Conservation (phyloP, 106 monocot genomes). For the Dactylorhiza incarnata region DNA sequence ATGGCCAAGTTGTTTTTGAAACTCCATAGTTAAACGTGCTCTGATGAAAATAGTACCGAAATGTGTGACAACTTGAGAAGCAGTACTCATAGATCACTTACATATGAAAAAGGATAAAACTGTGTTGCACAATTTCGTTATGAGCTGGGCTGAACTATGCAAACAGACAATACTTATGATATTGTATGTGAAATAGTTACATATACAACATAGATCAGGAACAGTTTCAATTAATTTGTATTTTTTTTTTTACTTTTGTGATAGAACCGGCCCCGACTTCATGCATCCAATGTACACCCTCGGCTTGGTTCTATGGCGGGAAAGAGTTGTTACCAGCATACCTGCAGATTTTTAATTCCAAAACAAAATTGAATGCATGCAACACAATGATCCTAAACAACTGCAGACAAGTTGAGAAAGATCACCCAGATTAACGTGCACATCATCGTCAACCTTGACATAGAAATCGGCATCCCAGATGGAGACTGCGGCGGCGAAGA, state of each 20-base stretch:
- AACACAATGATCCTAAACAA: neutral
- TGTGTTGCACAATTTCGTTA: too few relatives aligned
- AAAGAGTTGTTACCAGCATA: constrained; percentile 10
- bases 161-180: too few relatives aligned
- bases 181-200: too few relatives aligned
- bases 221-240: too few relatives aligned
- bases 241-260: constrained; percentile 16
- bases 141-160: too few relatives aligned
- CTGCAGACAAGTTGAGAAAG: neutral
- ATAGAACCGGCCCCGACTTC: constrained; percentile 23
- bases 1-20: too few relatives aligned
- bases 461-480: constrained; percentile 92
- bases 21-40: too few relatives aligned
- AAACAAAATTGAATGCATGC: neutral
- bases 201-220: too few relatives aligned
- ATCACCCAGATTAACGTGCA: constrained; percentile 79
- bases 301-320: constrained; percentile 13
- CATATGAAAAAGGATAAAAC: too few relatives aligned
- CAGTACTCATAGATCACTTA: too few relatives aligned
- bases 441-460: constrained; percentile 88
- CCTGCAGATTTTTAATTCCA: constrained; percentile 1
- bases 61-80: too few relatives aligned
- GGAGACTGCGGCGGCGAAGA: constrained; percentile 66
- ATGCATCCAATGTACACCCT: constrained; percentile 20
- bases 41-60: too few relatives aligned